Percentiles rank a stretch among this genome's conserved stretches.
These are phyloP conservation scores for Hordeum pubiflorum DNA, from an alignment of 202 grass and related monocot species.

Conservation along the genomic window DNA sequence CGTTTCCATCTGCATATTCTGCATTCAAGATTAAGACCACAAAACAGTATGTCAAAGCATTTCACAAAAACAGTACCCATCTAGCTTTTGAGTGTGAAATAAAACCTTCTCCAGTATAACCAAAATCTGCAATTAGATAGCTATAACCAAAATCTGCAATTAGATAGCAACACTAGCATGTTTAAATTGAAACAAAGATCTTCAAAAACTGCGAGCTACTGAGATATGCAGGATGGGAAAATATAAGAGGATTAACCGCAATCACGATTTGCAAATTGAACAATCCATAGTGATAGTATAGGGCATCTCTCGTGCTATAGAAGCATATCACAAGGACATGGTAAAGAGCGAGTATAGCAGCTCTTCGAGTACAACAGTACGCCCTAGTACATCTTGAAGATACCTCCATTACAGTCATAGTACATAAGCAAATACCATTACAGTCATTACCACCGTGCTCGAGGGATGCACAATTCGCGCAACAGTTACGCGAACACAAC, in stretches of 20 bases:
- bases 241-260: not conserved
- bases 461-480: not conserved
- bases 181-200: not conserved
- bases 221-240: not conserved
- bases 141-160: not conserved
- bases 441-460: not conserved
- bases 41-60: conserved; percentile 13
- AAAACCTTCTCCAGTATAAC: not conserved
- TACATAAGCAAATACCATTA: not conserved
- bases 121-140: conserved; percentile 8
- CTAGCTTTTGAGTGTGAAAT: not conserved
- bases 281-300: not conserved
- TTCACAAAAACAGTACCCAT: not conserved
- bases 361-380: not conserved
- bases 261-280: not conserved
- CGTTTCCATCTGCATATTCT: conserved; percentile 59
- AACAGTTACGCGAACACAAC: not conserved
- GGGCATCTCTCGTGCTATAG: not conserved
- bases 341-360: not conserved
- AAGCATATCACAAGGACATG: not conserved
- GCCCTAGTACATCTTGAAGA: not conserved
- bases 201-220: not conserved
- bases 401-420: not conserved
- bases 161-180: not conserved
- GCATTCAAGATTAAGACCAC: conserved; percentile 30